These are phyloP conservation scores for Neonectria sp. DNA, from an alignment of 2,329 filamentous ascomycete species.

Conservation along the genomic window DNA sequence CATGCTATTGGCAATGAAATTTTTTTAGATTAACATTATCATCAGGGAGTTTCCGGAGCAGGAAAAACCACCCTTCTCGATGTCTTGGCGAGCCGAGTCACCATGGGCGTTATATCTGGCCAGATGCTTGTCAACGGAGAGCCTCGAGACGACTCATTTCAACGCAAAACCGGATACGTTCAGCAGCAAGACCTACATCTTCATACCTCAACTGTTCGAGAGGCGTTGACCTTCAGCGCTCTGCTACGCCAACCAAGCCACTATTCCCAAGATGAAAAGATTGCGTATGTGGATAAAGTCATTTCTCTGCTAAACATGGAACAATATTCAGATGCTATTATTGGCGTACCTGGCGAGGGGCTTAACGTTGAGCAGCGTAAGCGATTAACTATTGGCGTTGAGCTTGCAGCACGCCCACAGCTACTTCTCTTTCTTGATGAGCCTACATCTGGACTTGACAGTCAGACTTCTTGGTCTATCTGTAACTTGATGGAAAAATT, in stretches of 20 bases:
- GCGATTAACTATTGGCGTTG: slow-evolving; percentile 4
- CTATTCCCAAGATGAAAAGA: neutral
- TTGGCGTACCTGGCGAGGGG: slow-evolving; percentile 9
- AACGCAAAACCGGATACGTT: slow-evolving; percentile 9
- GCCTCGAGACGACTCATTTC: neutral
- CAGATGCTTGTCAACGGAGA: neutral
- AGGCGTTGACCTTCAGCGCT: slow-evolving; percentile 5
- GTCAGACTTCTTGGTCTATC: slow-evolving; percentile 11
- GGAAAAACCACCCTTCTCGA: neutral
- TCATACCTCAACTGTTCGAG: neutral
- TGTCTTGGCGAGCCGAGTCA: neutral
- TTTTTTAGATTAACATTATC: too few relatives aligned
- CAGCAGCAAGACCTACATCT: slow-evolving; percentile 5
- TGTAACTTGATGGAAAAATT: slow-evolving; percentile 10
- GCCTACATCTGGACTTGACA: slow-evolving; percentile 9
- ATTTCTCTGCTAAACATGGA: neutral
- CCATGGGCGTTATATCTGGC: neutral
- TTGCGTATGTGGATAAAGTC: slow-evolving; percentile 5
- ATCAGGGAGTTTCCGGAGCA: neutral
- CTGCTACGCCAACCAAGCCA: neutral
- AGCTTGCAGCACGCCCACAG: neutral
- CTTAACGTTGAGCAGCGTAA: slow-evolving; percentile 13
- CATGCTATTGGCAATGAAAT: too few relatives aligned
- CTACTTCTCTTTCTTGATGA: slow-evolving; percentile 11
- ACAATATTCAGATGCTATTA: slow-evolving; percentile 5